Evolutionary conservation across 306 rosid genomes (phyloP).

Genomic region (Sechiopsis laciniata): DNA sequence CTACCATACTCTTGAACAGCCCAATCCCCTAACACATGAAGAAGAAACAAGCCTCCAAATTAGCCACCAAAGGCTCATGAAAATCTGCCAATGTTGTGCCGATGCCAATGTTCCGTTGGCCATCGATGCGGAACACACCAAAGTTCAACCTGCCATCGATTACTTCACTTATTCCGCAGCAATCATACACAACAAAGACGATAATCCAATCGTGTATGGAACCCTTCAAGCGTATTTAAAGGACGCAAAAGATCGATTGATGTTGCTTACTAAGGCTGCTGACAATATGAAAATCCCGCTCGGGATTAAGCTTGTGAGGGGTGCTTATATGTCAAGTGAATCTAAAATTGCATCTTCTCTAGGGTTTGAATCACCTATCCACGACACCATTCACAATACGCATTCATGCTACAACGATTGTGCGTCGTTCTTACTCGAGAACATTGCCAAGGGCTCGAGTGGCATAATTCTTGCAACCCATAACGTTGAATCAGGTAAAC

Average conservation of each 20-base stretch:
- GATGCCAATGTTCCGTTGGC: slow-evolving; percentile 50
- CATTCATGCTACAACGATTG: slow-evolving; percentile 74
- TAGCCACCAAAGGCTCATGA: slow-evolving; percentile 44
- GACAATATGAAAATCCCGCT: slow-evolving; percentile 56
- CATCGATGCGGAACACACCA: slow-evolving; percentile 76
- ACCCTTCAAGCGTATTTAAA: slow-evolving; percentile 77
- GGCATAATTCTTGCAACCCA: slow-evolving; percentile 81
- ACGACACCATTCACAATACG: slow-evolving; percentile 53
- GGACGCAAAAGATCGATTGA: slow-evolving; percentile 68
- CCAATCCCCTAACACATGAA: slow-evolving; percentile 44
- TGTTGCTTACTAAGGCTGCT: slow-evolving; percentile 39
- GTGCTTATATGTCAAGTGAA: slow-evolving; percentile 89
- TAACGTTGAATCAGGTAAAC: slow-evolving; percentile 69
- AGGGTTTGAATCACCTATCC: slow-evolving; percentile 69
- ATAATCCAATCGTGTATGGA: slow-evolving; percentile 48
- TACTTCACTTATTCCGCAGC: slow-evolving; percentile 74
- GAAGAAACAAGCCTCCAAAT: slow-evolving; percentile 65
- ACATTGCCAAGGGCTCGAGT: slow-evolving; percentile 52
- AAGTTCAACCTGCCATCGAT: slow-evolving; percentile 87
- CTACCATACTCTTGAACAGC: slow-evolving; percentile 58
- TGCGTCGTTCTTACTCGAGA: slow-evolving; percentile 53
- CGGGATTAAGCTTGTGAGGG: slow-evolving; percentile 85
- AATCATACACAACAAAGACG: slow-evolving; percentile 45
- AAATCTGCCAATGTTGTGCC: slow-evolving; percentile 47
- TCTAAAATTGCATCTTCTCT: slow-evolving; percentile 45